phyloP scores from a whole-genome alignment of 306 rosid species.

The Cucumis hystrix region DNA sequence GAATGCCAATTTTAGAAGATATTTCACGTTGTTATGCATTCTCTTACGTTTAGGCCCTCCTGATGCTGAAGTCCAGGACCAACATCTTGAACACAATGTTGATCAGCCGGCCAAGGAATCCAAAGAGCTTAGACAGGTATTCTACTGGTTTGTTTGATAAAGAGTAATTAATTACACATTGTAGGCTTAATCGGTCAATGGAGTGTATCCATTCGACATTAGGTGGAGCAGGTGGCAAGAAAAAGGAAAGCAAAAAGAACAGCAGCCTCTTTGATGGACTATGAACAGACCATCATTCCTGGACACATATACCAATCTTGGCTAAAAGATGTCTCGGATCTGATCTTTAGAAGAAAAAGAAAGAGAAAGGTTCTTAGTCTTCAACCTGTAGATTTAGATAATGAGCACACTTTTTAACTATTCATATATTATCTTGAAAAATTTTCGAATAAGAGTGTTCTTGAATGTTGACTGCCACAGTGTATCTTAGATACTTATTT shows the following conservation, averaged over 20 bases:
- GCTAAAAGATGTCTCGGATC: constrained; percentile 58
- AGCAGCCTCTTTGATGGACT: constrained; percentile 32
- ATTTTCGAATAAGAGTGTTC: not conserved
- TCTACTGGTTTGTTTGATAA: not conserved
- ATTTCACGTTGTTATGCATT: not conserved
- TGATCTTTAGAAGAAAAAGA: constrained; percentile 46
- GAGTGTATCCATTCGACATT: constrained; percentile 31
- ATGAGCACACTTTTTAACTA: not conserved
- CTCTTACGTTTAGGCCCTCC: constrained; percentile 14
- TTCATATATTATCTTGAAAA: not conserved
- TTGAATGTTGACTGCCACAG: not conserved
- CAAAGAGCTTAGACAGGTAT: constrained; percentile 35
- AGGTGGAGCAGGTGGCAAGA: constrained; percentile 15
- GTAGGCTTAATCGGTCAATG: constrained; percentile 7
- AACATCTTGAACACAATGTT: constrained; percentile 19
- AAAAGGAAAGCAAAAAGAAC: constrained; percentile 40
- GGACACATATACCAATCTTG: constrained; percentile 60
- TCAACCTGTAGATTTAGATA: not conserved
- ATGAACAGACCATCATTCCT: constrained; percentile 64
- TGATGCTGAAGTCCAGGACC: constrained; percentile 28
- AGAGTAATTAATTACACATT: not conserved
- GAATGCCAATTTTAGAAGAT: not conserved
- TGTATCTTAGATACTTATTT: not conserved
- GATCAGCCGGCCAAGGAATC: constrained; percentile 17
- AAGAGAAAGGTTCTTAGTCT: constrained; percentile 42